Conservation (phyloP, 1,284 basidiomycete genomes). For the Vanrija sp. region DNA sequence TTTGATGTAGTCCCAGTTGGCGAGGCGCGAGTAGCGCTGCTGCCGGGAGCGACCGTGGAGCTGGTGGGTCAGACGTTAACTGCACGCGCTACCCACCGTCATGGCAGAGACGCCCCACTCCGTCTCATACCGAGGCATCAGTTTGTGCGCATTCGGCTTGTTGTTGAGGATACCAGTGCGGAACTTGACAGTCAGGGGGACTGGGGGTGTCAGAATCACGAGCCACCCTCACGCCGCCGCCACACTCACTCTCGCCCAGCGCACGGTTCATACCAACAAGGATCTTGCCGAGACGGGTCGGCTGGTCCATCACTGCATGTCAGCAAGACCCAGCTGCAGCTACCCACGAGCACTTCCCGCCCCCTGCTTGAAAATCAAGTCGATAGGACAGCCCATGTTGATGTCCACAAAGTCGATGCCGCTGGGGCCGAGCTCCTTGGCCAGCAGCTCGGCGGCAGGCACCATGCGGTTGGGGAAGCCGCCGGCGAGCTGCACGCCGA, state of each 20-base stretch:
- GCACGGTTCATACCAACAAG: conserved; percentile 88
- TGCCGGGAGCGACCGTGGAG: conserved; percentile 89
- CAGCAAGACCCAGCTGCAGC: not conserved
- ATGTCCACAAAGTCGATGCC: conserved; percentile 87
- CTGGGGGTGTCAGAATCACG: conserved; percentile 15
- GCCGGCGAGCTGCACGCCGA: conserved; percentile 74
- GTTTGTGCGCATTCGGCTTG: conserved; percentile 79
- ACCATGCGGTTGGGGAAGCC: conserved; percentile 53
- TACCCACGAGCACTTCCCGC: conserved; percentile 72
- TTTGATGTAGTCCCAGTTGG: conserved; percentile 85
- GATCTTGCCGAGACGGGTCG: conserved; percentile 78
- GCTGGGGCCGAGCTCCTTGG: conserved; percentile 58
- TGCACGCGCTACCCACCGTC: conserved; percentile 56
- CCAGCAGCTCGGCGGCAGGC: conserved; percentile 78
- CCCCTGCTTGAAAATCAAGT: conserved; percentile 87
- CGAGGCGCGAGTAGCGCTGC: conserved; percentile 80
- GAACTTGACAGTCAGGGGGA: conserved; percentile 93
- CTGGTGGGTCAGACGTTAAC: conserved; percentile 49
- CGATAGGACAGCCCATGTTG: conserved; percentile 91
- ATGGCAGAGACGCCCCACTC: conserved; percentile 78
- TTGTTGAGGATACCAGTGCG: conserved; percentile 86
- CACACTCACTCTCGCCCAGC: conserved; percentile 64
- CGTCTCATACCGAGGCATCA: conserved; percentile 75
- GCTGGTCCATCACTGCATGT: conserved; percentile 70
- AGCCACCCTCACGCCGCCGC: no score